Evolutionary conservation across 1,284 basidiomycete genomes (phyloP).

Genomic region (Cryptococcus sp.): DNA sequence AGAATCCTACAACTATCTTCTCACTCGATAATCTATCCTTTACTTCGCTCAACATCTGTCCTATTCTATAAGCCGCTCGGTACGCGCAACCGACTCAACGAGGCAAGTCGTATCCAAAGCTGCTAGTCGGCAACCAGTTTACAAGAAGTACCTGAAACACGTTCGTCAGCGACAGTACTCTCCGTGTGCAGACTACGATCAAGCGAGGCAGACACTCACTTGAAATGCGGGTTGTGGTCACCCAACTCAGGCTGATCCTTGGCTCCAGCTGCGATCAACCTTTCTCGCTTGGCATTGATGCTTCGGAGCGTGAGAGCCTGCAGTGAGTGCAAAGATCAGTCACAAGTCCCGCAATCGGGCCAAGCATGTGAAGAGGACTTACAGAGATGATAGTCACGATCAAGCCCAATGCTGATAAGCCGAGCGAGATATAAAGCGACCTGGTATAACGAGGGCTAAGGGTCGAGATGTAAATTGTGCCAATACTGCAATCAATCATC

Average conservation of each 20-base stretch:
- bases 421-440: slow-evolving; percentile 20
- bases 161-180: too few relatives aligned
- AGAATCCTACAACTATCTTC: too few relatives aligned
- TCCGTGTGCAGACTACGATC: too few relatives aligned
- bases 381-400: slow-evolving; percentile 12
- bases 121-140: too few relatives aligned
- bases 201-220: slow-evolving; percentile 1
- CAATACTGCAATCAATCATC: slow-evolving; percentile 10
- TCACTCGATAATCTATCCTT: too few relatives aligned
- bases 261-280: slow-evolving; percentile 23
- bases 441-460: slow-evolving; percentile 16
- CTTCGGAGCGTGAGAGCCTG: slow-evolving; percentile 5
- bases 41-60: too few relatives aligned
- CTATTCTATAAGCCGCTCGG: too few relatives aligned
- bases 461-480: slow-evolving; percentile 16
- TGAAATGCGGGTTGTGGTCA: slow-evolving; percentile 30
- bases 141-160: too few relatives aligned
- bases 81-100: too few relatives aligned
- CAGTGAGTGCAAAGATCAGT: not conserved
- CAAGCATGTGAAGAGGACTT: not conserved
- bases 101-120: too few relatives aligned
- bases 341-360: not conserved
- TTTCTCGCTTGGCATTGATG: slow-evolving; percentile 20
- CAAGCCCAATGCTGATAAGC: slow-evolving; percentile 15
- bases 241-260: slow-evolving; percentile 26